Evolutionary conservation across 345 rosid species (phyloP).

Genomic region (Eucalyptus erythrocorys): DNA sequence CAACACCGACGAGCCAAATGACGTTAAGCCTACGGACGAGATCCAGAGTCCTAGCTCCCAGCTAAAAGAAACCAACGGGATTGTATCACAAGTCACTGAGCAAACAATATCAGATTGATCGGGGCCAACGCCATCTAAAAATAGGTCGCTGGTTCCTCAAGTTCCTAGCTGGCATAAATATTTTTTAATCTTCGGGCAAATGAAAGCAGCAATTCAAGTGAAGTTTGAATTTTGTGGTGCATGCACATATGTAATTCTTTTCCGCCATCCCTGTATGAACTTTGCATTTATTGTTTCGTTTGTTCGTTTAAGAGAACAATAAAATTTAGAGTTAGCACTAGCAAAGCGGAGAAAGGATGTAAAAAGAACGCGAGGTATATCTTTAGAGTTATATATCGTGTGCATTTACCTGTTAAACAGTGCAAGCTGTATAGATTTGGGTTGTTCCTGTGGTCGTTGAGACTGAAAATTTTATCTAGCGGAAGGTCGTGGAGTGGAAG

Average conservation of each 20-base stretch:
- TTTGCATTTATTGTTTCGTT: slow-evolving; percentile 14
- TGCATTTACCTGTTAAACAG: background rate
- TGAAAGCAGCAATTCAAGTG: background rate
- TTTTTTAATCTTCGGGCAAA: background rate
- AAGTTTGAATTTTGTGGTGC: background rate
- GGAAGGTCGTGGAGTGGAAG: background rate
- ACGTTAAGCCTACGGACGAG: slow-evolving; percentile 38
- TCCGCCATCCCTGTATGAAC: background rate
- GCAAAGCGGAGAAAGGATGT: slow-evolving; percentile 6
- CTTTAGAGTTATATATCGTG: background rate
- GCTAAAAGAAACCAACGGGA: slow-evolving; percentile 17
- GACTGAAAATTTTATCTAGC: background rate
- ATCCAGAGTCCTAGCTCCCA: slow-evolving; percentile 15
- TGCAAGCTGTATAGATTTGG: background rate
- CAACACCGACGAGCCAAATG: slow-evolving; percentile 12
- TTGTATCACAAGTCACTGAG: slow-evolving; percentile 13
- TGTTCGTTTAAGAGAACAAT: slow-evolving; percentile 13
- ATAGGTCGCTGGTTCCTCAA: background rate
- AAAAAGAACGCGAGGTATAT: background rate
- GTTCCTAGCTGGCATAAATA: background rate
- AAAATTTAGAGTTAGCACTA: background rate
- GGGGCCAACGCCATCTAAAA: background rate
- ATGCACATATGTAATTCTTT: background rate
- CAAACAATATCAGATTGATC: slow-evolving; percentile 1
- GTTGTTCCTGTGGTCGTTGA: background rate